Evolutionary conservation across 148 eudicot genomes (phyloP), one percentile per base, ranked within the genome.

Genomic region (Cornus kousa): DNA sequence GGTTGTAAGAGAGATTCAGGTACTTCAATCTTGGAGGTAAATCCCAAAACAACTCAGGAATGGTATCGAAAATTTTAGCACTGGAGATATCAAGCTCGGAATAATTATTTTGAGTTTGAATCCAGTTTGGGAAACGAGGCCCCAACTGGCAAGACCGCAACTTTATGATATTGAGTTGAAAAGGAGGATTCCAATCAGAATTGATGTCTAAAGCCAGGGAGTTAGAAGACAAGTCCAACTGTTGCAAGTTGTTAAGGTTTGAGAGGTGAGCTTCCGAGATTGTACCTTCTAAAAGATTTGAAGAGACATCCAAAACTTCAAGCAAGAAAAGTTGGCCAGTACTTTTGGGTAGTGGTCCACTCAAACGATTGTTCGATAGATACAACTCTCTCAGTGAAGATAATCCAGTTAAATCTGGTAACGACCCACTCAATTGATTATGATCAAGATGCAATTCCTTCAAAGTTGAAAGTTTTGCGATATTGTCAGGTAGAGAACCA

Each of bases 251-350:
- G 40, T 70, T 1, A 3, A 78, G 14, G 7, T 69, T 37, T 75
- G 75, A 78, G 13, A 78, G 78, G 81, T 81, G 73, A 67, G 53
- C 53, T 46, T 62, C 17, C n/a, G 85, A 81, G 0, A 78, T 69
- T 43, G 76, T 67, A 20, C 77, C 82, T 76, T 81, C 67, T 4
- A 87, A 75, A 5, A 67, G 81, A 57, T 78, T 84, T 20, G 50
- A 31, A 68, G 81, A 50, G n/a, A 77, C 22, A 80, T 53, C 77
- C 64, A 87, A 78, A 5, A 5, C 1, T 57, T 70, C 77, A 46
- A 87, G 86, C 65, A 8, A 68, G 22, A 53, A 67, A 37, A 87
- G 90, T 40, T 79, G 79, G 2, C 70, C 66, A 57, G 78, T 12
- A 59, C 75, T 78, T 69, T 40, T 23, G 35, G 79, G 68, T 11